Conservation (phyloP, 2,329 filamentous ascomycete species). For the Colletotrichum sp. region DNA sequence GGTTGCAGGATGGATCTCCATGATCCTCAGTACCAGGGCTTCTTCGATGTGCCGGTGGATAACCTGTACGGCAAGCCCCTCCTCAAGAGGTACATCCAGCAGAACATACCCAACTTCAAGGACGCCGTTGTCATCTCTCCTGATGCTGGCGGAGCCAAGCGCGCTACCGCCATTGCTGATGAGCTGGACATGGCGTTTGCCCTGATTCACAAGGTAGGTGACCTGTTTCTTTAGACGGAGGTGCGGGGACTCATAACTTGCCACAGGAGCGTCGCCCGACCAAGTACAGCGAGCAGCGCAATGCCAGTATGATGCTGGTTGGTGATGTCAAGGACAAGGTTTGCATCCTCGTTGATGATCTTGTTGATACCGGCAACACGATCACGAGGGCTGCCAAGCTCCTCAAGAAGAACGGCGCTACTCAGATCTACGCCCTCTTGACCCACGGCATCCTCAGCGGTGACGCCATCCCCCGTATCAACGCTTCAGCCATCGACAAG, state of each 20-base stretch:
- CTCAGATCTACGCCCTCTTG: conserved; percentile 86
- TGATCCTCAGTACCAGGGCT: conserved; percentile 96
- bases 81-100: conserved; percentile 73
- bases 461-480: conserved; percentile 93
- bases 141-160: conserved; percentile 95
- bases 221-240: not conserved
- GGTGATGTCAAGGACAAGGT: conserved; percentile 82
- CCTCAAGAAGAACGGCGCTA: conserved; percentile 95
- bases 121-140: conserved; percentile 93
- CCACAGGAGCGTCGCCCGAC: conserved; percentile 84
- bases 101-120: conserved; percentile 82
- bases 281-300: conserved; percentile 85
- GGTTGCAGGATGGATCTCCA: conserved; percentile 78
- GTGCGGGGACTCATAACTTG: not conserved
- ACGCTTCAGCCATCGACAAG: conserved; percentile 90
- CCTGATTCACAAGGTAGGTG: conserved; percentile 90
- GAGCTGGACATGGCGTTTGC: conserved; percentile 93
- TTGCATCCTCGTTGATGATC: conserved; percentile 91
- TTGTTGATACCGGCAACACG: conserved; percentile 95
- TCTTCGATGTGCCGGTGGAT: conserved; percentile 98
- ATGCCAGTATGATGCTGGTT: conserved; percentile 95
- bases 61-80: conserved; percentile 89
- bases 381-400: conserved; percentile 96
- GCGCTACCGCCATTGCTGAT: conserved; percentile 94
- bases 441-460: conserved; percentile 96